Conservation (phyloP, 2,329 filamentous ascomycete species). For the Trichoderma semiorbis region DNA sequence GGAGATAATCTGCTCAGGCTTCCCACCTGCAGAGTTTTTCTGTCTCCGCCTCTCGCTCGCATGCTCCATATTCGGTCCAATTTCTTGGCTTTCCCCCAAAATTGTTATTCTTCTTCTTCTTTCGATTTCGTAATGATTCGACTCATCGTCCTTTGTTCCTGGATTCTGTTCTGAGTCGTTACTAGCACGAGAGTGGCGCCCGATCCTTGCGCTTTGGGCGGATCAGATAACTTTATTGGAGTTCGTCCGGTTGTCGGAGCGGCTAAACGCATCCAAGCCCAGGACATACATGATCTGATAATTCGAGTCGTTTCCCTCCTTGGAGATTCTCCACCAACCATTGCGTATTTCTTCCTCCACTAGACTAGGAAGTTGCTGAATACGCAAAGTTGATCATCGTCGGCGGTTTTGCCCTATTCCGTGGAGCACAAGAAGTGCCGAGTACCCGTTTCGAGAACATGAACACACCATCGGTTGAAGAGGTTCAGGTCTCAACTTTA, state of each 20-base stretch:
- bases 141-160: not conserved
- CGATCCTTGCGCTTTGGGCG: conserved; percentile 10
- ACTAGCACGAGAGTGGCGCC: not conserved
- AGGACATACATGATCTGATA: not conserved
- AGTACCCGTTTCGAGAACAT: not conserved
- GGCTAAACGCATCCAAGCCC: not conserved
- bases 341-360: not conserved
- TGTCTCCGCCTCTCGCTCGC: not conserved
- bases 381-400: not conserved
- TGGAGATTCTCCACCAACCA: not conserved
- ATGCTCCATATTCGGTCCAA: not conserved
- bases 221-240: conserved; percentile 27
- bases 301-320: not conserved
- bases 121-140: not conserved
- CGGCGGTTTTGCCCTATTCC: not conserved
- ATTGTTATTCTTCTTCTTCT: not conserved
- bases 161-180: not conserved
- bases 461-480: not conserved
- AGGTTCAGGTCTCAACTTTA: not conserved
- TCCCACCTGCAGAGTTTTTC: not conserved
- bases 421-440: not conserved
- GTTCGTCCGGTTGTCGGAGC: conserved; percentile 11
- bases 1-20: not conserved
- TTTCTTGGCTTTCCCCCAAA: not conserved
- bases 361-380: not conserved